Evolutionary conservation across 441 rosid genomes (phyloP).

Genomic region (Populus hybrid): DNA sequence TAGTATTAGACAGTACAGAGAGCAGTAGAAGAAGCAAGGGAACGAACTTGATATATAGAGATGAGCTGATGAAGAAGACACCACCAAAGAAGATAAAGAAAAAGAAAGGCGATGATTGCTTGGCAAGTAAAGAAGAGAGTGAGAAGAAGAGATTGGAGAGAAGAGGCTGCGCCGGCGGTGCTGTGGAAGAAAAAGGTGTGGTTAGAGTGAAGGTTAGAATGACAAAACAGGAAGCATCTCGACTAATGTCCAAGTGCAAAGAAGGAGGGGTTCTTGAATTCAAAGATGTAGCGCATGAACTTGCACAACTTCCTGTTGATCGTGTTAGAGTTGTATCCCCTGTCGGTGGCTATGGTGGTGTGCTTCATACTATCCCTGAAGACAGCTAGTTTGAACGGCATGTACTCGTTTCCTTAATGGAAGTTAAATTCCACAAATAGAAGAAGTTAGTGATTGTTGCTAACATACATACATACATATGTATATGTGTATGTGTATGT

Average conservation of each 20-base stretch:
- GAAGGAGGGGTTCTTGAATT: slow-evolving; percentile 43
- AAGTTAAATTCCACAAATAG: background rate
- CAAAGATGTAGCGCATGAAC: slow-evolving; percentile 33
- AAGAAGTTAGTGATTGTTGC: background rate
- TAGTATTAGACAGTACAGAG: background rate
- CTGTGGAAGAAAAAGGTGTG: slow-evolving; percentile 4
- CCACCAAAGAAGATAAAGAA: slow-evolving; percentile 4
- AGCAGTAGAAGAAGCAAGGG: background rate
- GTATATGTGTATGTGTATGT: too few relatives aligned
- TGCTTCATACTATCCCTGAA: slow-evolving; percentile 29
- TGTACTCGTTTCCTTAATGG: background rate
- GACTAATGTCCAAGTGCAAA: slow-evolving; percentile 33
- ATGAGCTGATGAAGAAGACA: slow-evolving; percentile 20
- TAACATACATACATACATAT: too few relatives aligned
- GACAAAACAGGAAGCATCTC: slow-evolving; percentile 40
- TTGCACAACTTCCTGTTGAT: slow-evolving; percentile 28
- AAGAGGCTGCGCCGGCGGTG: background rate
- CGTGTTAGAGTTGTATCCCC: slow-evolving; percentile 24
- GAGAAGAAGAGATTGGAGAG: background rate
- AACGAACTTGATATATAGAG: slow-evolving; percentile 16
- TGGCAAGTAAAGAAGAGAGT: background rate
- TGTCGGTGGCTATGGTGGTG: background rate
- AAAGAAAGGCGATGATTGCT: slow-evolving; percentile 2
- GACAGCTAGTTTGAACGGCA: slow-evolving; percentile 9
- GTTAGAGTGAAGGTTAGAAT: slow-evolving; percentile 43